phyloP scores from a whole-genome alignment of 306 rosid genomes.

The Medicago arabica region DNA sequence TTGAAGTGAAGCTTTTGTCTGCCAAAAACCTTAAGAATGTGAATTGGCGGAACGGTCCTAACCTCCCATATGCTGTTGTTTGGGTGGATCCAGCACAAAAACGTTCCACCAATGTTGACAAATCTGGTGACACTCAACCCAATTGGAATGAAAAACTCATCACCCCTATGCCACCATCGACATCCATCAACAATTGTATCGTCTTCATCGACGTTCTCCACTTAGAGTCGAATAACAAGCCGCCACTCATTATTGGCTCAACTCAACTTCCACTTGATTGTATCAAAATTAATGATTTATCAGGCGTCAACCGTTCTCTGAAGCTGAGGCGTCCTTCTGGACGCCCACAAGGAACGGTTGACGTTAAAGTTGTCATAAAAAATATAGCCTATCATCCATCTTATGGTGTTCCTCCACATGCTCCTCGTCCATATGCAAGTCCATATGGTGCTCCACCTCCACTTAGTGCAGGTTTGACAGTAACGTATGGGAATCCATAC shows the following conservation, averaged over 20 bases:
- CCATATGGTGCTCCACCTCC: background rate
- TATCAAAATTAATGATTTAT: background rate
- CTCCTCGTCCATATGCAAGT: slow-evolving; percentile 38
- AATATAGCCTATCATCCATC: slow-evolving; percentile 48
- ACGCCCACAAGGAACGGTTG: slow-evolving; percentile 71
- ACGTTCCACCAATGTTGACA: slow-evolving; percentile 51
- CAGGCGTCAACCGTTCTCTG: slow-evolving; percentile 36
- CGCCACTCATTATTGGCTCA: slow-evolving; percentile 57
- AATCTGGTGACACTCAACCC: slow-evolving; percentile 58
- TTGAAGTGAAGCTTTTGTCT: slow-evolving; percentile 54
- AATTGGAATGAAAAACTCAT: slow-evolving; percentile 63
- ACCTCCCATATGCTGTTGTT: slow-evolving; percentile 66
- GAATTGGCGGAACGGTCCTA: slow-evolving; percentile 73
- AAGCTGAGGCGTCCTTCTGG: slow-evolving; percentile 74
- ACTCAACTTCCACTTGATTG: slow-evolving; percentile 35
- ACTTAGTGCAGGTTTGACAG: background rate
- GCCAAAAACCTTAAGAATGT: slow-evolving; percentile 72
- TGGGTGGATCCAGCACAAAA: slow-evolving; percentile 68
- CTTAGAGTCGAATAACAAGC: slow-evolving; percentile 55
- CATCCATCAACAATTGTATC: slow-evolving; percentile 51
- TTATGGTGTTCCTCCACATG: slow-evolving; percentile 53
- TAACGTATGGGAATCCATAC: background rate
- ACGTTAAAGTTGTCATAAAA: slow-evolving; percentile 50
- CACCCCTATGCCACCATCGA: slow-evolving; percentile 41
- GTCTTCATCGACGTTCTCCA: slow-evolving; percentile 58